Evolutionary conservation across 192 early-diverging fungal species (phyloP).

Genomic region (Thamnidium elegans): DNA sequence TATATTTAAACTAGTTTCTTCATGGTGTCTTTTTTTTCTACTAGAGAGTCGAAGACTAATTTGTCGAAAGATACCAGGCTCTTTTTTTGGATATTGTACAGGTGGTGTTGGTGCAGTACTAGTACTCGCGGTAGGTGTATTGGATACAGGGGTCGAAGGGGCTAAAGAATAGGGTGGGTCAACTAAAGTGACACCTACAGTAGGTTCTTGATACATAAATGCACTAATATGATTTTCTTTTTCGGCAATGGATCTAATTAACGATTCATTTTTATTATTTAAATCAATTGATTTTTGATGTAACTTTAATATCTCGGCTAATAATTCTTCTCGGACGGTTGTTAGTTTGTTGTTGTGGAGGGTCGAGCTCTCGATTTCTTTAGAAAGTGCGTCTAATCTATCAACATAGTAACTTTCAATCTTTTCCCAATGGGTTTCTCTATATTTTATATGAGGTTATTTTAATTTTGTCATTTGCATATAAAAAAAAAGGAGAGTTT

Average conservation of each 20-base stretch:
- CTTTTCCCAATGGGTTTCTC: neutral
- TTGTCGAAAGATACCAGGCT: conserved; percentile 7
- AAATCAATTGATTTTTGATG: conserved; percentile 9
- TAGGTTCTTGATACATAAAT: conserved; percentile 9
- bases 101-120: no score
- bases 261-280: conserved; percentile 1
- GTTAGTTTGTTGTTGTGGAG: neutral
- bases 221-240: conserved; percentile 17
- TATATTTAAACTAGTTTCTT: neutral
- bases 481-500: neutral
- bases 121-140: no score
- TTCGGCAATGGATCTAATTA: conserved; percentile 10
- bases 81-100: conserved; percentile 1
- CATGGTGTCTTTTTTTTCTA: neutral
- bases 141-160: no score
- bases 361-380: neutral
- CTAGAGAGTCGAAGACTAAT: neutral
- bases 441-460: neutral
- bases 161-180: neutral
- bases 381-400: neutral
- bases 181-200: neutral
- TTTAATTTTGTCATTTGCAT: neutral
- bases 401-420: conserved; percentile 1
- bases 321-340: conserved; percentile 2
- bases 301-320: conserved; percentile 7